A percentile compares a stretch with the other conserved stretches of the same genome.
Conservation (phyloP, 768 basidiomycete genomes). For the Tremella fuciformis region DNA sequence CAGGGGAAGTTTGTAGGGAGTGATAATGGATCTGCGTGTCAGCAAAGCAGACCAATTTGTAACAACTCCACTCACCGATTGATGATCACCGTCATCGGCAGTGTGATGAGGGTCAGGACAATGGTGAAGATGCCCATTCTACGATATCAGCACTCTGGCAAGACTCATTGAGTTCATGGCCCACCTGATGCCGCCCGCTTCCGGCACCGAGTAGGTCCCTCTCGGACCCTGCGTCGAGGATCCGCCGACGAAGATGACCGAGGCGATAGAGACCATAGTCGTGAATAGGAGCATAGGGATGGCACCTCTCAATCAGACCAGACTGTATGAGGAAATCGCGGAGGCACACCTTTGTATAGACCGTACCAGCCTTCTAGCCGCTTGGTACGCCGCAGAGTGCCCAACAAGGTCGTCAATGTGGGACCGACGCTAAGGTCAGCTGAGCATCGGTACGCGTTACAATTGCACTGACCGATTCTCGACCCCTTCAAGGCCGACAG, state of each 20-base stretch:
- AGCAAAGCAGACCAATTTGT: not conserved
- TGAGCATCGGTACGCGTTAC: not conserved
- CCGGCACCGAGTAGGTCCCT: slow-evolving; percentile 48
- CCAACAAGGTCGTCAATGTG: slow-evolving; percentile 43
- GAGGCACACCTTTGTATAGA: slow-evolving; percentile 47
- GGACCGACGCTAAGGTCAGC: slow-evolving; percentile 45
- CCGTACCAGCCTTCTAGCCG: slow-evolving; percentile 51
- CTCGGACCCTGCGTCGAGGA: slow-evolving; percentile 45
- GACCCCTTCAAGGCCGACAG: slow-evolving; percentile 47
- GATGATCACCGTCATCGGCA: slow-evolving; percentile 51
- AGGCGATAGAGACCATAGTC: slow-evolving; percentile 45
- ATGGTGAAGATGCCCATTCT: slow-evolving; percentile 51
- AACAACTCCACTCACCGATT: slow-evolving; percentile 41
- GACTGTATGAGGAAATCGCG: not conserved
- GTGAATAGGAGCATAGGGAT: slow-evolving; percentile 43
- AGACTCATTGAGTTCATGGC: not conserved
- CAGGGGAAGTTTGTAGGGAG: slow-evolving; percentile 47
- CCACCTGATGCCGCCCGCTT: slow-evolving; percentile 48
- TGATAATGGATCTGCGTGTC: slow-evolving; percentile 49
- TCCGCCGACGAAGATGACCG: slow-evolving; percentile 51
- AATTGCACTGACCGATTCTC: slow-evolving; percentile 37
- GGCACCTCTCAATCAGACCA: slow-evolving; percentile 27
- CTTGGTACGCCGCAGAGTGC: slow-evolving; percentile 46
- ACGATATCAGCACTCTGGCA: not conserved
- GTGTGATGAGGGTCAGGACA: slow-evolving; percentile 44